These are phyloP conservation scores for Closterium sp. DNA, from an alignment of 139 green algal species.

Conservation along the genomic window DNA sequence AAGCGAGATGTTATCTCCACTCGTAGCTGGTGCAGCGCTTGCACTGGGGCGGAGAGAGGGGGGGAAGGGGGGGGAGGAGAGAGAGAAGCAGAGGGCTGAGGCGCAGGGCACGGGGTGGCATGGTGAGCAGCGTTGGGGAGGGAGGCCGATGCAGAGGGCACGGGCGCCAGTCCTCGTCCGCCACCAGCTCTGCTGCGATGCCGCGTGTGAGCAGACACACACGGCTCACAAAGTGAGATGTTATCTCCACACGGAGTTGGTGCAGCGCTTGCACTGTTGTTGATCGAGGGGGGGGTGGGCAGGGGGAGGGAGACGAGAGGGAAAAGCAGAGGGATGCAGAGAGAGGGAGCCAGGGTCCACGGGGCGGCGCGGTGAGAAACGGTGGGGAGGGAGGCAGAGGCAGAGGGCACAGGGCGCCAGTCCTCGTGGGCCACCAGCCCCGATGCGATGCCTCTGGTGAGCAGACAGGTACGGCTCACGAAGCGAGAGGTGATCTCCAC, in stretches of 20 bases:
- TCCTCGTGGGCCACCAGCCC: not conserved
- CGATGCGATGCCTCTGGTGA: conserved; percentile 4
- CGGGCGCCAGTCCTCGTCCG: conserved; percentile 41
- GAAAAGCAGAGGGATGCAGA: not conserved
- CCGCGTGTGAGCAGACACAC: too few relatives aligned
- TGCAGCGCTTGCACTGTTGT: conserved; percentile 30
- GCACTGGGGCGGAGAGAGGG: conserved; percentile 7
- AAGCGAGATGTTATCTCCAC: conserved; percentile 33
- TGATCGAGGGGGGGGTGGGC: too few relatives aligned
- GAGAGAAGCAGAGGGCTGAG: not conserved
- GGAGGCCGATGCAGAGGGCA: not conserved
- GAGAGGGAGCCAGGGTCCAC: too few relatives aligned
- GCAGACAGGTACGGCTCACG: conserved; percentile 1
- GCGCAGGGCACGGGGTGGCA: not conserved
- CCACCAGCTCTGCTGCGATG: conserved; percentile 12
- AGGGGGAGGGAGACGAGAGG: not conserved
- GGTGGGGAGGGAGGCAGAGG: too few relatives aligned
- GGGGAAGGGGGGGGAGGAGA: not conserved
- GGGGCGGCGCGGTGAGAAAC: too few relatives aligned
- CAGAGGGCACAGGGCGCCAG: too few relatives aligned
- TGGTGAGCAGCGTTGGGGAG: not conserved
- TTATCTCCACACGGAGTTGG: conserved; percentile 25
- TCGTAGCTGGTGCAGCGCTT: conserved; percentile 19
- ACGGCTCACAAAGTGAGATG: too few relatives aligned
- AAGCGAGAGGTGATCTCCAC: conserved; percentile 33